A percentile compares a stretch with the other conserved stretches of the same genome.
phyloP scores from a whole-genome alignment of 179 eudicot genomes.

The Nepenthes alata region DNA sequence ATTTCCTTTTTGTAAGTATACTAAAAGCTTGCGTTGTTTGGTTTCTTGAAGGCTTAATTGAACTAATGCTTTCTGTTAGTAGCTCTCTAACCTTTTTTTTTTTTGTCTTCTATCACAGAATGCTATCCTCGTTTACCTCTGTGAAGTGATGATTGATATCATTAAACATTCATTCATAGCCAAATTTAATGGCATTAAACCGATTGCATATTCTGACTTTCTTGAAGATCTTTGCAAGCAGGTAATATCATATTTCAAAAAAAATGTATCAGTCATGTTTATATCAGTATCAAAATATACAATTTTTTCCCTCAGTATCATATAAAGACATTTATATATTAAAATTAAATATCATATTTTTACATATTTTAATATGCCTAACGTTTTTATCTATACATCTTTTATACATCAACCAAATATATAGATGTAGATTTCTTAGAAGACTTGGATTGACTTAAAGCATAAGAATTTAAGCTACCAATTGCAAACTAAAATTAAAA shows the following conservation, averaged over 20 bases:
- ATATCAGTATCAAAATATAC: too few relatives aligned
- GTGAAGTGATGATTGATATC: slow-evolving; percentile 77
- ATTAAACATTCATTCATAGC: slow-evolving; percentile 92
- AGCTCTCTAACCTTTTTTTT: background rate
- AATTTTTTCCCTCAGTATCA: too few relatives aligned
- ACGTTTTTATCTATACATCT: too few relatives aligned
- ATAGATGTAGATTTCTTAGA: too few relatives aligned
- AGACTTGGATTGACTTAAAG: too few relatives aligned
- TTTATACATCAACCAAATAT: too few relatives aligned
- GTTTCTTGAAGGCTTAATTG: background rate
- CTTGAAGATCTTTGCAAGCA: slow-evolving; percentile 98
- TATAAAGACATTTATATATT: too few relatives aligned
- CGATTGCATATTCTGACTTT: slow-evolving; percentile 78
- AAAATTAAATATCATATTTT: too few relatives aligned
- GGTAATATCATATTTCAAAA: slow-evolving; percentile 26
- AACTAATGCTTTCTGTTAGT: background rate
- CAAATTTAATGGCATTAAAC: slow-evolving; percentile 86
- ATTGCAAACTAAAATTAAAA: too few relatives aligned
- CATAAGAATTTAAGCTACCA: too few relatives aligned
- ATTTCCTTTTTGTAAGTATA: slow-evolving; percentile 65
- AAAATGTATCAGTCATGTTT: too few relatives aligned
- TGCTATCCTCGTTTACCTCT: slow-evolving; percentile 69
- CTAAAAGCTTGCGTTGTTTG: background rate
- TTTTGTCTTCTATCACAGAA: slow-evolving; percentile 45
- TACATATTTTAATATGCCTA: too few relatives aligned